Base-by-base conservation (phyloP, 225 moss, liverwort and hornwort genomes). In the Polytrichum commune region DNA sequence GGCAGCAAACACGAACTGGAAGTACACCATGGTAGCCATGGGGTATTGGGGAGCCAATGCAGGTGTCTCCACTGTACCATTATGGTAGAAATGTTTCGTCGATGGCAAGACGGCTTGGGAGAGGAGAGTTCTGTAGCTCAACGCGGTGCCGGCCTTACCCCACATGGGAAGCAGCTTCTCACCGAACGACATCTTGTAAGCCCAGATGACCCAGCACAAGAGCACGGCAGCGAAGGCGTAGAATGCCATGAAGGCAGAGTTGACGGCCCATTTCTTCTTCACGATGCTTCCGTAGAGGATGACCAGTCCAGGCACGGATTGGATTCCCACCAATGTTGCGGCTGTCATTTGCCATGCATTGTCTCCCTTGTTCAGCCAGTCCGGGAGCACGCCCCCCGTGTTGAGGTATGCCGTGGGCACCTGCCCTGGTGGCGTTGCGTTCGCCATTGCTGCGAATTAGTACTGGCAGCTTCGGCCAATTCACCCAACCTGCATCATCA, bases 241-340 rank as follows among this genome's bases (percentile, higher is more conserved):
- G 73, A 86, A 83, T 29, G 86, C 86, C 86, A 86, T 86, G 80
- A 86, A 86, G 4, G 86, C 86, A 5, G 80, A 80, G 77, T 86
- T 87, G 53, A 87, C 87, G 0, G 86, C 86, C 81, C 83, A 87
- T 74, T 87, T 87, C 70, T 87, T 87, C 78, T 87, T 87, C 64
- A 87, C 87, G 25, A 87, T 87, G 69, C 81, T 84, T 19, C 87
- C 84, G 53, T 87, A 87, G 3, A 87, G 79, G 6, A 87, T 84
- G 4, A 87, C 87, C 1, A 86, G 70, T 0, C 86, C 86, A 0
- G 86, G 86, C 13, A 86, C 86, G 0, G 82, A 82, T 25, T 86
- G 86, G 7, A 86, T 32, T 16, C 86, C 86, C 10, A 86, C 86
- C 4, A 86, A 62, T 5, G 86, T 83, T 18, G 65, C 86, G 2